Conservation (phyloP, 108 stramenopile genomes). For the Epipyxis sp. region DNA sequence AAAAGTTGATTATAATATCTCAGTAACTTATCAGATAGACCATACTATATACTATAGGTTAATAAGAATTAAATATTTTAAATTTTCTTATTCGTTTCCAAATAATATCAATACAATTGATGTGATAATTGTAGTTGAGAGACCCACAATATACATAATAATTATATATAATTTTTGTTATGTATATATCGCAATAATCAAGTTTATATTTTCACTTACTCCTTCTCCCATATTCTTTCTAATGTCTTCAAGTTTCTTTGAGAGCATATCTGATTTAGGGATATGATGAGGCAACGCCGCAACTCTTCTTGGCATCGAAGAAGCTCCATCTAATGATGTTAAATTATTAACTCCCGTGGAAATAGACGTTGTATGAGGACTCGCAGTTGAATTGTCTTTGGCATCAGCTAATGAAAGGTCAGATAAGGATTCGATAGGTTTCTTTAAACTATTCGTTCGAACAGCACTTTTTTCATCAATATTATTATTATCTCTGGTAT, state of each 20-base stretch:
- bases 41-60: too few species aligned
- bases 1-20: too few species aligned
- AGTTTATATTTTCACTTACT: too few species aligned
- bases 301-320: background rate
- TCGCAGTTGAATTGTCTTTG: background rate
- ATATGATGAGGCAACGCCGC: slow-evolving; percentile 51
- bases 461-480: slow-evolving; percentile 41
- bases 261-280: slow-evolving; percentile 37
- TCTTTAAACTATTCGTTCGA: background rate
- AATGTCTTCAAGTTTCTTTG: slow-evolving; percentile 40
- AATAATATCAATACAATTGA: too few species aligned
- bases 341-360: background rate
- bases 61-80: too few species aligned
- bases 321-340: background rate
- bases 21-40: too few species aligned
- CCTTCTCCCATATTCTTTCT: slow-evolving; percentile 47
- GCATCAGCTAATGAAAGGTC: background rate
- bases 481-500: slow-evolving; percentile 53
- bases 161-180: too few species aligned
- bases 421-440: background rate
- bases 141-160: too few species aligned
- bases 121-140: too few species aligned
- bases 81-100: too few species aligned
- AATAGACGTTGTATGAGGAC: background rate
- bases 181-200: too few species aligned